Evolutionary conservation across 768 basidiomycete species (phyloP), one percentile per base, ranked within the genome.

Genomic region (Collybia mongolica): DNA sequence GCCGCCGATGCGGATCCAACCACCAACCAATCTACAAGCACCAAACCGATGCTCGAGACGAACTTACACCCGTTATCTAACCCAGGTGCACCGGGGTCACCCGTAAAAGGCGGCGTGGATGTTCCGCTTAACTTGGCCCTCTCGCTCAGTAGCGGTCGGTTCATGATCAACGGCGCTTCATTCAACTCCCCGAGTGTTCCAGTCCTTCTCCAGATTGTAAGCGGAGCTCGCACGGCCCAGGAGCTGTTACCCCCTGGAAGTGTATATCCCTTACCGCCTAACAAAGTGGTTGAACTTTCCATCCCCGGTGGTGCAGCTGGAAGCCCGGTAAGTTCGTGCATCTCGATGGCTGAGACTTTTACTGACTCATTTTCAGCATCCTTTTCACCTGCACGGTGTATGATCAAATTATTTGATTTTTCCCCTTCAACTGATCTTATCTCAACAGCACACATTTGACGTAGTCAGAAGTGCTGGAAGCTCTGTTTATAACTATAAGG

Each of bases 171-270:
- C 44, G 64, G 64, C 2, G 60, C 54, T 0, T 43, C 56, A 1
- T 75, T 66, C 51, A 37, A 36, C 5, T 60, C 70, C 1, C 81
- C 82, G 0, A 66, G 69, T 0, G 64, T 74, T 0, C 82, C 83
- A 0, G 74, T 82, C 11, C 71, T 85, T 9, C 72, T 83, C 14
- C 83, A 85, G 54, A 78, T 84, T 35, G 58, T 85, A 29, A 82
- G 77, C 44, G 83, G 83, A 0, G 75, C 75, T 5, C 65, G 64
- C 28, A 66, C 69, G 15, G 72, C 82, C 0, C 58, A 68, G 17
- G 69, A 78, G 1, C 66, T 86, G 15, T 63, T 84, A 23, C 84
- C 72, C 0, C 28, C 60, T 1, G 77, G 76, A 5, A 66, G 67
- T 17, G 68, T 84, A 6, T 79, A 76, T 54, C 54, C 65, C 6